These are phyloP conservation scores for Rutstroemia sp. DNA, from an alignment of 2,329 filamentous ascomycete genomes.

Conservation along the genomic window DNA sequence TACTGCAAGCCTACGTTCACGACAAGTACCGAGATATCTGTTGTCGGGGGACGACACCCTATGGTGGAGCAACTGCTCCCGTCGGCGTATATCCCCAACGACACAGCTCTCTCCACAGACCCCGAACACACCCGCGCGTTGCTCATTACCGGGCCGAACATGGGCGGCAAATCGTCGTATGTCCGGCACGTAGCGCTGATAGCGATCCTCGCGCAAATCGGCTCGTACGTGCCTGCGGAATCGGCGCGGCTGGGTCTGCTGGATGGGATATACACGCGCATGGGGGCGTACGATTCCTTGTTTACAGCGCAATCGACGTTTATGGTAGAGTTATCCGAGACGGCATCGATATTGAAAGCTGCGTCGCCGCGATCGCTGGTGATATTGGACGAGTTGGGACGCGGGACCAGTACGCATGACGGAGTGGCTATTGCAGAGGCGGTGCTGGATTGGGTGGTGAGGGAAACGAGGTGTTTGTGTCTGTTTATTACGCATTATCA, in stretches of 20 bases:
- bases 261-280: conserved; percentile 90
- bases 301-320: conserved; percentile 92
- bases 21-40: conserved; percentile 57
- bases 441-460: conserved; percentile 77
- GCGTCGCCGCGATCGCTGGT: conserved; percentile 80
- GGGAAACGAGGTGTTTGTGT: conserved; percentile 67
- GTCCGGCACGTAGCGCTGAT: conserved; percentile 89
- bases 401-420: conserved; percentile 91
- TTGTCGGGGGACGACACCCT: conserved; percentile 75
- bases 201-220: conserved; percentile 88
- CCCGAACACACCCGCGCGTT: conserved; percentile 46
- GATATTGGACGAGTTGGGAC: conserved; percentile 88
- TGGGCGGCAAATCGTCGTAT: conserved; percentile 98
- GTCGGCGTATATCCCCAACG: conserved; percentile 85
- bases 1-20: conserved; percentile 72
- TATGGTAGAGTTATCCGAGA: conserved; percentile 96
- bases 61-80: conserved; percentile 91
- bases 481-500: conserved; percentile 99
- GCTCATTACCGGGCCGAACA: conserved; percentile 93
- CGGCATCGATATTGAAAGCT: conserved; percentile 80
- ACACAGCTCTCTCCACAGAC: conserved; percentile 62
- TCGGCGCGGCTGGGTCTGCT: conserved; percentile 70
- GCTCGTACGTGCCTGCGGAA: conserved; percentile 83
- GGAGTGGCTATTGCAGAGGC: conserved; percentile 93
- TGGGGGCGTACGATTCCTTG: conserved; percentile 93